Conservation (phyloP, 2,329 filamentous ascomycete genomes). For the Trichophyton simii region DNA sequence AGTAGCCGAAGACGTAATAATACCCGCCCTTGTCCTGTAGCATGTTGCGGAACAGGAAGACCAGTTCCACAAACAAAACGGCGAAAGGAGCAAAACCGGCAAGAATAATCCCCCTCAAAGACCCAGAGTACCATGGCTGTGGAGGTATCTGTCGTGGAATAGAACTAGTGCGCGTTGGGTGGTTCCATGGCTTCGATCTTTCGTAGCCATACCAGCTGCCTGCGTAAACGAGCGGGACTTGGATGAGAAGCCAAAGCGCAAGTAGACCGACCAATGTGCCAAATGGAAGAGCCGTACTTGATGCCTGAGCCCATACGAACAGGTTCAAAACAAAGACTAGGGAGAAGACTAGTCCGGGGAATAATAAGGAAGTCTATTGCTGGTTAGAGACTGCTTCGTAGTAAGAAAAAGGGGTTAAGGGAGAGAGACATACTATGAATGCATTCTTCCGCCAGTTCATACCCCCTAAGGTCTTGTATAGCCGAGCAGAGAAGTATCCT, state of each 20-base stretch:
- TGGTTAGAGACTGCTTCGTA: constrained; percentile 4
- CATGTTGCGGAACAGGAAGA: constrained; percentile 75
- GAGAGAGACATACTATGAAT: constrained; percentile 38
- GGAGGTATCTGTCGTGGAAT: constrained; percentile 61
- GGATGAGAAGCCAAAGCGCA: constrained; percentile 70
- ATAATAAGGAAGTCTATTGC: constrained; percentile 54
- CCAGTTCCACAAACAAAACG: constrained; percentile 75
- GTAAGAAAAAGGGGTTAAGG: constrained; percentile 9
- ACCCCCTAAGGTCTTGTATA: constrained; percentile 75
- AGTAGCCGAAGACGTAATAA: constrained; percentile 83
- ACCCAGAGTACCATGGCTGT: constrained; percentile 62
- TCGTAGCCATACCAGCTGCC: constrained; percentile 68
- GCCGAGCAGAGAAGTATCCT: constrained; percentile 71
- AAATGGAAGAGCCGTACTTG: constrained; percentile 76
- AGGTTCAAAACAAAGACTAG: constrained; percentile 70
- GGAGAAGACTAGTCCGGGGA: constrained; percentile 65
- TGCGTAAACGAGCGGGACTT: constrained; percentile 70
- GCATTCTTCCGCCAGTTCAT: constrained; percentile 63
- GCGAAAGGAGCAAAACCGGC: constrained; percentile 73
- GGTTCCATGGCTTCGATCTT: constrained; percentile 56
- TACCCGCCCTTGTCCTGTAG: constrained; percentile 88
- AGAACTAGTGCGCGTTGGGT: constrained; percentile 63
- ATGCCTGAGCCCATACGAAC: constrained; percentile 83
- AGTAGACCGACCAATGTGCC: constrained; percentile 61
- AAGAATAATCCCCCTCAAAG: constrained; percentile 51